Evolutionary conservation across 2,329 filamentous ascomycete species (phyloP).

Genomic region (Aspergillus fumigatiaffinis): DNA sequence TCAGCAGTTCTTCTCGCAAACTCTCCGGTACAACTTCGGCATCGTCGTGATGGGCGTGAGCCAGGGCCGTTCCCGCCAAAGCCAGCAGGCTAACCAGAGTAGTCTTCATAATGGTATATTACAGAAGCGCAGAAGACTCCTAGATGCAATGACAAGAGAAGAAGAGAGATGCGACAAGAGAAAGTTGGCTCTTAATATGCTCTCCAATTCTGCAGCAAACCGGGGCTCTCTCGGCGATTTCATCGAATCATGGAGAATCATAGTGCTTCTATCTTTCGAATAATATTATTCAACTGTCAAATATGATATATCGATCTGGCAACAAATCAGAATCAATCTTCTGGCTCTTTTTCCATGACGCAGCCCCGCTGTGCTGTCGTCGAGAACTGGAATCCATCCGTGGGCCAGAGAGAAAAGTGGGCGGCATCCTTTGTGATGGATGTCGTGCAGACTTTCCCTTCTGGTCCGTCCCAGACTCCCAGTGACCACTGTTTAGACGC

Average conservation of each 20-base stretch:
- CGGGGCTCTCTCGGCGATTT: neutral
- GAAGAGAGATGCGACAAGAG: neutral
- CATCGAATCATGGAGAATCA: neutral
- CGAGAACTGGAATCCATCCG: neutral
- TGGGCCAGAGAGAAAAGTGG: neutral
- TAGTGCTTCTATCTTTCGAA: neutral
- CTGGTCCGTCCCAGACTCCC: slow-evolving; percentile 10
- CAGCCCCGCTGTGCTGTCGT: neutral
- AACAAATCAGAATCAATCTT: neutral
- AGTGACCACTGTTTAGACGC: neutral
- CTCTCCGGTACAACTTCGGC: slow-evolving; percentile 37
- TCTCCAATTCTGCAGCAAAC: neutral
- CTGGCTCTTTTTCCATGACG: neutral
- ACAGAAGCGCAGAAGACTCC: neutral
- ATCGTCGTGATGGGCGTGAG: slow-evolving; percentile 40
- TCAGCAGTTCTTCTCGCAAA: slow-evolving; percentile 40
- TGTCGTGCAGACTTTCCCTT: slow-evolving; percentile 39
- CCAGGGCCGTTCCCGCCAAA: slow-evolving; percentile 27
- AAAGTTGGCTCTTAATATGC: neutral
- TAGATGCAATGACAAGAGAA: neutral
- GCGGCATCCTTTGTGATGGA: slow-evolving; percentile 3
- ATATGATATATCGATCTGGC: neutral
- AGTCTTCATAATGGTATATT: slow-evolving; percentile 24
- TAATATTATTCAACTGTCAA: neutral
- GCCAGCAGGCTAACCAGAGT: slow-evolving; percentile 29